Evolutionary conservation across 1,284 basidiomycete species (phyloP).

Genomic region (Ganoderma leucocontextum): DNA sequence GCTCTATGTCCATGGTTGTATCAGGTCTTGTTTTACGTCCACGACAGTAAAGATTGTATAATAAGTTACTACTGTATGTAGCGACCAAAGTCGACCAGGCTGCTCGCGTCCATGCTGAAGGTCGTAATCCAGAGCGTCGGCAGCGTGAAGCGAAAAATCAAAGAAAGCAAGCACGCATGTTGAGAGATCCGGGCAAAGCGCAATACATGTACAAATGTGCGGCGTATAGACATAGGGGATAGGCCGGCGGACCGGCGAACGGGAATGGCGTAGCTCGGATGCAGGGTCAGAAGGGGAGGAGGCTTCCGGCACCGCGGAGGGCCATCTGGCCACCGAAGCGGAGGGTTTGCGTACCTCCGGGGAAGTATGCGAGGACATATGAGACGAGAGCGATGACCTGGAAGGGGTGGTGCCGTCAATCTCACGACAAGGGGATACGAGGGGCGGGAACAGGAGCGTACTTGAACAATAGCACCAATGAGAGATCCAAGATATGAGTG

Average conservation of each 20-base stretch:
- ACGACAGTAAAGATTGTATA: conserved; percentile 26
- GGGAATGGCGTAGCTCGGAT: background rate
- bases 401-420: background rate
- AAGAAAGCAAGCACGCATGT: conserved; percentile 1
- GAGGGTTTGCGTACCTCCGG: conserved; percentile 84
- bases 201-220: conserved; percentile 20
- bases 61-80: conserved; percentile 26
- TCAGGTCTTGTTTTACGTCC: conserved; percentile 3
- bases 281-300: conserved; percentile 72
- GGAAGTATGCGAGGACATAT: conserved; percentile 93
- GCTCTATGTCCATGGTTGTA: background rate
- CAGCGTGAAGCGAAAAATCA: background rate
- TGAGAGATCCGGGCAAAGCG: conserved; percentile 1
- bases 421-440: background rate
- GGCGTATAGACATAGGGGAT: conserved; percentile 6
- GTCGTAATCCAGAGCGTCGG: background rate
- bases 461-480: conserved; percentile 81
- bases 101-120: background rate
- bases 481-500: conserved; percentile 88
- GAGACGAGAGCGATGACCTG: conserved; percentile 85
- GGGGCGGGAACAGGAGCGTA: conserved; percentile 38
- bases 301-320: conserved; percentile 79
- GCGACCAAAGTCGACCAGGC: background rate
- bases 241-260: background rate
- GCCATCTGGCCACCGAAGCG: conserved; percentile 86